Evolutionary conservation across 208 protist species (phyloP).

Genomic region (Leishmania tarentolae): DNA sequence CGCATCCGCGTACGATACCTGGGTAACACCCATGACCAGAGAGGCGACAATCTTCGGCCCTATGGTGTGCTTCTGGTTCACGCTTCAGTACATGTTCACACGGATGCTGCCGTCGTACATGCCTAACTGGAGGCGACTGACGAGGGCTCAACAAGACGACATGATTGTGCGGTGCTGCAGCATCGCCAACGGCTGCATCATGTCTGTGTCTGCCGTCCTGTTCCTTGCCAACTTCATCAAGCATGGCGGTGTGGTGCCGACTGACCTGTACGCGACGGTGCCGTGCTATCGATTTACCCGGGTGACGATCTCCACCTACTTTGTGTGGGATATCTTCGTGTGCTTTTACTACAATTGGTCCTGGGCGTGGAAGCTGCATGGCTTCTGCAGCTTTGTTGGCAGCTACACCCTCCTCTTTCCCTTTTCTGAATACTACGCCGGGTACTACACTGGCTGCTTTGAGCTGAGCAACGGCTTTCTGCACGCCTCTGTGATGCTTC

Average conservation of each 20-base stretch:
- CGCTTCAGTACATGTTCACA: conserved; percentile 38
- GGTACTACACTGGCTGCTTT: conserved; percentile 88
- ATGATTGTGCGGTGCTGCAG: conserved; percentile 69
- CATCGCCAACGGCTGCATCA: conserved; percentile 70
- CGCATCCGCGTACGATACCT: conserved; percentile 60
- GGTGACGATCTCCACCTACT: conserved; percentile 74
- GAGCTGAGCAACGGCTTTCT: conserved; percentile 79
- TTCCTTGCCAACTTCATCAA: conserved; percentile 51
- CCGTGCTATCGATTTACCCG: conserved; percentile 71
- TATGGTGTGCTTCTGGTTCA: conserved; percentile 66
- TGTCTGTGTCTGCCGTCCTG: conserved; percentile 61
- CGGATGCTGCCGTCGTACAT: conserved; percentile 38
- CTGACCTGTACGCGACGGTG: conserved; percentile 54
- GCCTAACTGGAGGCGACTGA: conserved; percentile 41
- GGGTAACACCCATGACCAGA: conserved; percentile 59
- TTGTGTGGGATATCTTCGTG: conserved; percentile 80
- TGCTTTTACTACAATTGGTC: conserved; percentile 79
- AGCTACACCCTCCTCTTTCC: conserved; percentile 76
- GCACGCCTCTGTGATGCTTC: conserved; percentile 60
- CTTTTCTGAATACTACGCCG: conserved; percentile 69
- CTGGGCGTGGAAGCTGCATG: conserved; percentile 78
- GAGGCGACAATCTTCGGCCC: conserved; percentile 57
- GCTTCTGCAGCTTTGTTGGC: conserved; percentile 66
- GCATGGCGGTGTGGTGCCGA: conserved; percentile 34
- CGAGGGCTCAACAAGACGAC: conserved; percentile 43